Percentiles rank a stretch among this genome's conserved stretches.
Conservation (phyloP, 2,329 filamentous ascomycete genomes). For the Hypomyces perniciosus region DNA sequence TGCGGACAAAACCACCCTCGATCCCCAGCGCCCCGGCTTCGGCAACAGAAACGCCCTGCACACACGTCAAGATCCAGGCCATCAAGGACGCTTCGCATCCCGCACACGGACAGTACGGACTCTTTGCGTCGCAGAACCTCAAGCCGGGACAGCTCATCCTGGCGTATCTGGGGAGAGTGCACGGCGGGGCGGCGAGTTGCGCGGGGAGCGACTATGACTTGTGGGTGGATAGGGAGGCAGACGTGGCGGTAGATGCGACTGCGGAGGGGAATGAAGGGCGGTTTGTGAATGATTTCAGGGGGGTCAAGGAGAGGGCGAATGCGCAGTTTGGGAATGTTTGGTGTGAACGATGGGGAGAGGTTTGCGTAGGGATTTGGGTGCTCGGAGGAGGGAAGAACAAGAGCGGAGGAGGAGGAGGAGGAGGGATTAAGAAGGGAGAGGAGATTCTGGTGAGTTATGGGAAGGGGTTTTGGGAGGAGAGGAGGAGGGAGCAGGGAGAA, state of each 20-base stretch:
- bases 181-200: conserved; percentile 30
- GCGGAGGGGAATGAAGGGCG: conserved; percentile 56
- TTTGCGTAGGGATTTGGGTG: conserved; percentile 55
- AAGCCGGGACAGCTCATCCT: conserved; percentile 50
- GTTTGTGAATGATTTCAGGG: conserved; percentile 62
- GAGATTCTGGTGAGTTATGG: conserved; percentile 63
- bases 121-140: conserved; percentile 53
- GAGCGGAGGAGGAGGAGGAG: conserved; percentile 22
- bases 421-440: conserved; percentile 44
- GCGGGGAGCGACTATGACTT: conserved; percentile 53
- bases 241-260: conserved; percentile 56
- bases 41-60: conserved; percentile 37
- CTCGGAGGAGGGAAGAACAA: conserved; percentile 26
- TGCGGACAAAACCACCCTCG: conserved; percentile 27
- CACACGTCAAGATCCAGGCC: conserved; percentile 47
- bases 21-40: conserved; percentile 21
- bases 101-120: conserved; percentile 51
- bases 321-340: conserved; percentile 55
- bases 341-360: conserved; percentile 53
- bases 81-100: conserved; percentile 50
- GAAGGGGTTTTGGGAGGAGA: conserved; percentile 58
- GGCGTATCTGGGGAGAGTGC: conserved; percentile 56
- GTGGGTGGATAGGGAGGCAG: conserved; percentile 52
- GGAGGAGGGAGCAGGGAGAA: conserved; percentile 22
- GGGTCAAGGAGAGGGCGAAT: conserved; percentile 47